Evolutionary conservation across 2,329 filamentous ascomycete species (phyloP), one percentile per base, ranked within the genome.

Genomic region (Pseudocercospora macadamiae): DNA sequence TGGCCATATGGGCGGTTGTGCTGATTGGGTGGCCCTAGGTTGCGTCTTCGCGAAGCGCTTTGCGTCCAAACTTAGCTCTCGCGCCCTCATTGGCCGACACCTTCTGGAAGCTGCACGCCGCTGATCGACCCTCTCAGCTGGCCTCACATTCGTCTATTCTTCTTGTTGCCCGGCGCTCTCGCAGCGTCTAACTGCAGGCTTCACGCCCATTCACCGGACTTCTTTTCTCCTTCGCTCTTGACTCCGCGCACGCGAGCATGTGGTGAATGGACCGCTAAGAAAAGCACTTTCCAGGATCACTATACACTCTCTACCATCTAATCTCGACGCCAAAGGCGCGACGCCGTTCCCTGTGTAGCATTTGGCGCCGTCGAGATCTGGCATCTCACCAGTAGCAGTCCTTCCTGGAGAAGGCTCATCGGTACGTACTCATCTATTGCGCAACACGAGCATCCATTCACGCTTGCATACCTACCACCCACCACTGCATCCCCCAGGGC

Each of bases 401-500:
- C 67, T 70, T 71, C 70, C 68, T 66, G 68, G 68, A 48, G 70
- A 70, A 68, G 67, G 63, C 70, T 55, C 57, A 60, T 52, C 66
- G 68, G 70, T 72, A 70, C 66, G 70, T 72, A 57, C 49, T 60
- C 44, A 55, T 56, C 52, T 39, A 61, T 64, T 69, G 60, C 63
- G 61, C 63, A 64, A 63, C 36, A 25, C 55, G 26, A 44, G 47
- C 59, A 60, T 53, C 57, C 53, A 48, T 59, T 51, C 57, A 55
- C 47, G 26, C 21, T 55, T 52, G 45, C 44, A 48, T 49, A 37
- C 60, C 51, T 58, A 52, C 52, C 32, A 58, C 55, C 52, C 32
- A 58, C 55, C 39, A 51, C 49, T 59, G 62, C 59, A 57, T 57
- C 47, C 52, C n/a, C 58, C 48, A 55, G 57, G 58, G 49, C 45